These are phyloP conservation scores for Aspergillus luchuensis DNA, from an alignment of 2,329 filamentous ascomycete species.

Conservation along the genomic window DNA sequence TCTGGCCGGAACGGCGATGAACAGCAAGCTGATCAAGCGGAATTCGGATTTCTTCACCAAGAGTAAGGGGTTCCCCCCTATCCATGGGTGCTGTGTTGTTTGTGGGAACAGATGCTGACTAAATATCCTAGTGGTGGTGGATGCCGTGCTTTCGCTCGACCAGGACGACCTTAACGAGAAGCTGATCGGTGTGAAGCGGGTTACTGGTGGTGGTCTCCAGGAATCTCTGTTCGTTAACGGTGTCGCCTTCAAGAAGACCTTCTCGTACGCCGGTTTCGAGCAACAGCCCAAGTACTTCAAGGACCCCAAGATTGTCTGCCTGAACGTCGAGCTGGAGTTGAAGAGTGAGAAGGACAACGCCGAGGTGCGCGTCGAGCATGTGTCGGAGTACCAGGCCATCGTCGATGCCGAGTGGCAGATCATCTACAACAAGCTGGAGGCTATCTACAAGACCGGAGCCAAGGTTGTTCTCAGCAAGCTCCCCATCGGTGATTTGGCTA, in stretches of 20 bases:
- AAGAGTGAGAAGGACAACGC: slow-evolving; percentile 99
- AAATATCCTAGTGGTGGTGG: slow-evolving; percentile 77
- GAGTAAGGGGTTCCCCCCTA: slow-evolving; percentile 57
- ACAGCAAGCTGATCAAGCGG: slow-evolving; percentile 97
- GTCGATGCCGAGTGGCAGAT: slow-evolving; percentile 99
- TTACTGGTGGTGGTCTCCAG: slow-evolving; percentile 91
- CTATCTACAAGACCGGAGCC: slow-evolving; percentile 87
- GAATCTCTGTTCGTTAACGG: slow-evolving; percentile 97
- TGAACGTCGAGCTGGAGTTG: slow-evolving; percentile 96
- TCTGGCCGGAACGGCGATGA: slow-evolving; percentile 95
- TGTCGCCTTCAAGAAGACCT: slow-evolving; percentile 99
- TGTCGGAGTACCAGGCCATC: slow-evolving; percentile 98
- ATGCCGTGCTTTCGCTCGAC: slow-evolving; percentile 91
- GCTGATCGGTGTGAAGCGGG: slow-evolving; percentile 97
- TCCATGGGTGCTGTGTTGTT: neutral
- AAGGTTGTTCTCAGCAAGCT: slow-evolving; percentile 97
- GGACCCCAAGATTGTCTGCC: slow-evolving; percentile 92
- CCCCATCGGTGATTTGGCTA: slow-evolving; percentile 95
- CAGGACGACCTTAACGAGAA: slow-evolving; percentile 98
- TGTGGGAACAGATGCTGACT: slow-evolving; percentile 19
- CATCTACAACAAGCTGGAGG: slow-evolving; percentile 99
- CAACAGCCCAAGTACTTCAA: slow-evolving; percentile 96
- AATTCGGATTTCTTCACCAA: slow-evolving; percentile 98
- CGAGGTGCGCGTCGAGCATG: slow-evolving; percentile 95
- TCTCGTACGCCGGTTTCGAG: slow-evolving; percentile 98